Evolutionary conservation across 2,329 filamentous ascomycete genomes (phyloP).

Genomic region (Paecilomyces sp.): DNA sequence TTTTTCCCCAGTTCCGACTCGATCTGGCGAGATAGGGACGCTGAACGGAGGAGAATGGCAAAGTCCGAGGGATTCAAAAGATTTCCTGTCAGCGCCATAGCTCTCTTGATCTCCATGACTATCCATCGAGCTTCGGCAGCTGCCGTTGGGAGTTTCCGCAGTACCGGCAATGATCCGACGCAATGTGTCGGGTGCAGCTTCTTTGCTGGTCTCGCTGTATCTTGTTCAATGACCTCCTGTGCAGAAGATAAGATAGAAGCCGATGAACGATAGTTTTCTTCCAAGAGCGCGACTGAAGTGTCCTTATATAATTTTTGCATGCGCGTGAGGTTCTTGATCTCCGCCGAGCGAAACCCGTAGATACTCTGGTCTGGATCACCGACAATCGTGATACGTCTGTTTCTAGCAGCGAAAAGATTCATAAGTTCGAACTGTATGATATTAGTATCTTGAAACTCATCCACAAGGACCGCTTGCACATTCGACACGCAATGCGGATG

Average conservation of each 20-base stretch:
- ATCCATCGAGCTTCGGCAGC: constrained; percentile 80
- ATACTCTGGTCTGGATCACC: constrained; percentile 98
- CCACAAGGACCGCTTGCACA: constrained; percentile 83
- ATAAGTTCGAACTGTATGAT: constrained; percentile 91
- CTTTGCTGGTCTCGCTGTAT: constrained; percentile 72
- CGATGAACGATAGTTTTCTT: constrained; percentile 93
- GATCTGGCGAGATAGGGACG: constrained; percentile 74
- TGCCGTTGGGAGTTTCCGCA: constrained; percentile 65
- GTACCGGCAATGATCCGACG: constrained; percentile 70
- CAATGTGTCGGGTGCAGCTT: constrained; percentile 71
- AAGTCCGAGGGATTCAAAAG: constrained; percentile 71
- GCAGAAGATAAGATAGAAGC: constrained; percentile 75
- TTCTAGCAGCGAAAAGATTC: constrained; percentile 70
- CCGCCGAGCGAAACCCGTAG: constrained; percentile 89
- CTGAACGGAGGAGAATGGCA: constrained; percentile 79
- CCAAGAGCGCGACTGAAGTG: constrained; percentile 74
- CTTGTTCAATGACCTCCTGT: constrained; percentile 83
- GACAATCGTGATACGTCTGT: constrained; percentile 80
- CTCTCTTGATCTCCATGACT: constrained; percentile 70
- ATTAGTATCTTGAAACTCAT: constrained; percentile 98
- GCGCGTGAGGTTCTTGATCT: constrained; percentile 77
- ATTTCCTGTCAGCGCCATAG: constrained; percentile 61
- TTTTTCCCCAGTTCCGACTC: constrained; percentile 73
- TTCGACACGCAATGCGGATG: constrained; percentile 80
- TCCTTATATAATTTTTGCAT: constrained; percentile 70